Percentiles rank a stretch among this genome's conserved stretches.
Conservation (phyloP, 768 basidiomycete species). For the Flagelloscypha sp. region DNA sequence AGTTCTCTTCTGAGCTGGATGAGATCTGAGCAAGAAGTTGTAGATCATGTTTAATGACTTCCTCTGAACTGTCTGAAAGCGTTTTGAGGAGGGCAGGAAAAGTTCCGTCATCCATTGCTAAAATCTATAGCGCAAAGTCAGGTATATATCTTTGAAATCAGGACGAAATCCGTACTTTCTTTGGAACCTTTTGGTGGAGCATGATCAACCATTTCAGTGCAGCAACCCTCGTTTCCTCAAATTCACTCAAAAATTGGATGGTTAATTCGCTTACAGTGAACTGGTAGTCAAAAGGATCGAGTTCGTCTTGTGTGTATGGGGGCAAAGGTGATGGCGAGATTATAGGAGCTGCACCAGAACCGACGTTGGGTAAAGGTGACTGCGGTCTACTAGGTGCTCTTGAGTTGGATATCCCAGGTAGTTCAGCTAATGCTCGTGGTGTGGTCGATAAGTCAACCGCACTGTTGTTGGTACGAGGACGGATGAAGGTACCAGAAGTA, state of each 20-base stretch:
- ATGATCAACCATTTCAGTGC: slow-evolving; percentile 97
- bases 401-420: no score
- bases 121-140: slow-evolving; percentile 45
- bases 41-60: slow-evolving; percentile 94
- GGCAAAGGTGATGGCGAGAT: slow-evolving; percentile 19
- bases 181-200: slow-evolving; percentile 96
- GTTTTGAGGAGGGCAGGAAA: slow-evolving; percentile 95
- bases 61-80: slow-evolving; percentile 92
- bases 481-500: slow-evolving; percentile 11
- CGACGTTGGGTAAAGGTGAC: slow-evolving; percentile 38
- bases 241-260: slow-evolving; percentile 90
- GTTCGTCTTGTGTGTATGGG: slow-evolving; percentile 32
- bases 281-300: slow-evolving; percentile 84
- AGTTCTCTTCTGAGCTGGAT: slow-evolving; percentile 88
- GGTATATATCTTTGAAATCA: not conserved
- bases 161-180: slow-evolving; percentile 50
- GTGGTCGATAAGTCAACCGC: slow-evolving; percentile 18
- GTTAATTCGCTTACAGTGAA: slow-evolving; percentile 89
- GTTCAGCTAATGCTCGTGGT: slow-evolving; percentile 24
- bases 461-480: slow-evolving; percentile 15
- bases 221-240: slow-evolving; percentile 92
- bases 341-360: slow-evolving; percentile 19
- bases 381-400: slow-evolving; percentile 50
- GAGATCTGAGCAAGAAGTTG: slow-evolving; percentile 96
- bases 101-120: slow-evolving; percentile 94